Percentiles rank a stretch among this genome's conserved stretches.
phyloP scores from a whole-genome alignment of 495 filamentous ascomycete species.

The Penicilliopsis zonata region DNA sequence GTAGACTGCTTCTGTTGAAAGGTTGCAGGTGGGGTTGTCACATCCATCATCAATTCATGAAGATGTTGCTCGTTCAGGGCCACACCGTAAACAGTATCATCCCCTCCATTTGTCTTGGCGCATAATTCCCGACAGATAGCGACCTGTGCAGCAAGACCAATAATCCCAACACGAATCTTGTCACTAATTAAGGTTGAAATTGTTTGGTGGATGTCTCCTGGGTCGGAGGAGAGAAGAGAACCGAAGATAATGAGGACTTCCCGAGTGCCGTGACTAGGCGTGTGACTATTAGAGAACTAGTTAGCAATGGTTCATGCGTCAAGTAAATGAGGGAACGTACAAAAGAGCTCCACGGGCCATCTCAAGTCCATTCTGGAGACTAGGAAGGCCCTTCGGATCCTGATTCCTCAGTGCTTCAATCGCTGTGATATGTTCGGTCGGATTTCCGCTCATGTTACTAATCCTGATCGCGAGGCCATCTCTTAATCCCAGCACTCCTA shows the following conservation, averaged over 20 bases:
- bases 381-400: conserved; percentile 81
- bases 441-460: conserved; percentile 84
- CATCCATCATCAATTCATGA: conserved; percentile 72
- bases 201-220: conserved; percentile 89
- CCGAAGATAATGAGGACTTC: conserved; percentile 90
- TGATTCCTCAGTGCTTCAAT: conserved; percentile 56
- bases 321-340: conserved; percentile 34
- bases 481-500: conserved; percentile 80
- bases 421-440: conserved; percentile 72
- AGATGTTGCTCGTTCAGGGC: conserved; percentile 84
- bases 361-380: conserved; percentile 88
- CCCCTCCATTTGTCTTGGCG: conserved; percentile 67
- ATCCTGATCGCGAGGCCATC: conserved; percentile 81
- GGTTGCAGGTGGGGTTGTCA: conserved; percentile 79
- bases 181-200: conserved; percentile 64
- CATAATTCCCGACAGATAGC: conserved; percentile 89
- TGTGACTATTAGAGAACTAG: conserved; percentile 43
- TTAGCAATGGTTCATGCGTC: conserved; percentile 6
- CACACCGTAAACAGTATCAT: conserved; percentile 65
- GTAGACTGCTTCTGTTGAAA: conserved; percentile 53
- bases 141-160: conserved; percentile 84
- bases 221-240: conserved; percentile 79
- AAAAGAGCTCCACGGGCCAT: conserved; percentile 84
- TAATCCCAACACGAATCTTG: conserved; percentile 72
- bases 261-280: conserved; percentile 83